Evolutionary conservation across 176 grass and related monocot species (phyloP), one percentile per base, ranked within the genome.

Genomic region (Phragmites australis): DNA sequence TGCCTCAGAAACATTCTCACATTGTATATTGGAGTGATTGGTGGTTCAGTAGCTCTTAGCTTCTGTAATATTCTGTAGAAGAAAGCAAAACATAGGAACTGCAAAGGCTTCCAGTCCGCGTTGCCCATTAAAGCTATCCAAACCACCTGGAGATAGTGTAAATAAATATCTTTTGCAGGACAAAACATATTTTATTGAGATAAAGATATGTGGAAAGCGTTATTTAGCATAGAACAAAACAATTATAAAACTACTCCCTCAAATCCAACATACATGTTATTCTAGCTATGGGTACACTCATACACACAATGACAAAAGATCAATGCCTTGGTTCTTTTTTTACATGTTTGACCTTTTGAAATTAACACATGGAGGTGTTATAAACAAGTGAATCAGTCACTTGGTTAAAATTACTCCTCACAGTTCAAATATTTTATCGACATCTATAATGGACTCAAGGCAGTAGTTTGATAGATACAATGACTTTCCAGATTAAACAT

Each of bases 1-100:
- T 70, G 70, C 18, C 17, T 72, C 34, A 30, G 16, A 74, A 88
- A 87, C 52, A 52, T 21, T 75, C 96, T 89, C 79, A 99, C 96
- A 88, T 94, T 92, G 34, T 93, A 89, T 72, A 93, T 89, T 43
- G 92, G 92, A 73, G 92, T 77, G 37, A 89, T 85, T 86, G 81
- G 30, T 41, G 96, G 92, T 74, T 99, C 96, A 82, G 91, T 94
- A 67, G 80, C 25, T 74, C 88, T 93, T 70, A 99, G 79, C 70
- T 99, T 99, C 86, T 90, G 90, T 79, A 99, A 88, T 86, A 99
- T 95, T 90, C 96, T 81, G 70, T 95, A 99, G 88, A 99, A 95
- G 91, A 91, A 95, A 46, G 71, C 81, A 72, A 99, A 99, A 84
- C 83, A 93, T 58, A 99, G 74, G 90, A 99, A 91, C 63, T 99